A percentile compares a stretch with the other conserved stretches of the same genome.
These are phyloP conservation scores for Nakazawaea ambrosiae DNA, from an alignment of 805 yeast species.

Conservation along the genomic window DNA sequence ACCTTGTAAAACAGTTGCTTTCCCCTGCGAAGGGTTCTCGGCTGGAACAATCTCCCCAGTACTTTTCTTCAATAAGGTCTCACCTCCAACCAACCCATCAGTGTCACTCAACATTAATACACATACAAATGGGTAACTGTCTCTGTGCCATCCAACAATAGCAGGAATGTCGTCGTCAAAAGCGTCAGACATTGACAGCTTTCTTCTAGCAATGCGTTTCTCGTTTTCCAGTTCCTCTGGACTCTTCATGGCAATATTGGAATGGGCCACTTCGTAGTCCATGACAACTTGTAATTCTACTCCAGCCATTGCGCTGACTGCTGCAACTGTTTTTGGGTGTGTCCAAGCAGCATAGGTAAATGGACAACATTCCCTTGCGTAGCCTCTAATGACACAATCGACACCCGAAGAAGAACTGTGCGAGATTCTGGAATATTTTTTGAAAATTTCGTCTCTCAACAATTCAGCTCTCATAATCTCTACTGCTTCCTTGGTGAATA, in stretches of 20 bases:
- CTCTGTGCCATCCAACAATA: conserved; percentile 57
- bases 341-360: conserved; percentile 53
- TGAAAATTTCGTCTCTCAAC: conserved; percentile 37
- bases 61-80: conserved; percentile 45
- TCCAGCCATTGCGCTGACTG: conserved; percentile 52
- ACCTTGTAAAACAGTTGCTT: conserved; percentile 43
- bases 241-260: conserved; percentile 41
- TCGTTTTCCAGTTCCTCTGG: conserved; percentile 27
- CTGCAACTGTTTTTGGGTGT: conserved; percentile 48
- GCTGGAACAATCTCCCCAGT: conserved; percentile 25
- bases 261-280: conserved; percentile 53
- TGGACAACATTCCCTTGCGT: conserved; percentile 37
- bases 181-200: conserved; percentile 17
- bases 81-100: conserved; percentile 52
- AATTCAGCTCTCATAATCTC: conserved; percentile 52
- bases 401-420: conserved; percentile 40
- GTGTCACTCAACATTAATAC: conserved; percentile 60
- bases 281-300: conserved; percentile 46
- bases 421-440: conserved; percentile 35
- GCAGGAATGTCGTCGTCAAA: conserved; percentile 37
- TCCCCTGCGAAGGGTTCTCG: conserved; percentile 40
- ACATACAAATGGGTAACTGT: conserved; percentile 59
- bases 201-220: conserved; percentile 17
- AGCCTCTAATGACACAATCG: conserved; percentile 46
- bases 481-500: conserved; percentile 54